phyloP scores from a whole-genome alignment of 1,139 yeast species.

The Pichia sp. region DNA sequence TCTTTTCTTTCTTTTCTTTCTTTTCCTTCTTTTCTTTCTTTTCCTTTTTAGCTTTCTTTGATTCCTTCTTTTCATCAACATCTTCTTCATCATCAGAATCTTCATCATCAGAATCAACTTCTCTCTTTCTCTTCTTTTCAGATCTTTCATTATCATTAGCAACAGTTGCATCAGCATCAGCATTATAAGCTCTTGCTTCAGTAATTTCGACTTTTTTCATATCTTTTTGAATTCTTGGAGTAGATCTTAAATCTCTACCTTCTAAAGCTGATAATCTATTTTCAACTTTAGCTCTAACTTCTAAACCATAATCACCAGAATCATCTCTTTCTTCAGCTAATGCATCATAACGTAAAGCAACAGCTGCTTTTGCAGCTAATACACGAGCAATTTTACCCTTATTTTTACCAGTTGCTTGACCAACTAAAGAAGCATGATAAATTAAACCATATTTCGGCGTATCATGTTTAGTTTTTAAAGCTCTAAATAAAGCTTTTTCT shows the following conservation, averaged over 20 bases:
- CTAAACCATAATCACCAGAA: slow-evolving; percentile 87
- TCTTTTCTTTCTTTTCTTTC: slow-evolving; percentile 32
- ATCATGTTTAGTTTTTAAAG: slow-evolving; percentile 95
- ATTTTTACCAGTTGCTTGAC: slow-evolving; percentile 95
- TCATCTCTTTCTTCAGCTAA: slow-evolving; percentile 96
- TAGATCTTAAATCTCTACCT: slow-evolving; percentile 86
- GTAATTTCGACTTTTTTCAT: slow-evolving; percentile 77
- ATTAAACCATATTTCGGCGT: slow-evolving; percentile 98
- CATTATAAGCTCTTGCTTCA: slow-evolving; percentile 84
- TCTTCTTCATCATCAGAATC: slow-evolving; percentile 32
- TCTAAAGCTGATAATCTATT: slow-evolving; percentile 90
- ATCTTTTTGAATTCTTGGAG: slow-evolving; percentile 68
- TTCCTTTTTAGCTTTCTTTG: slow-evolving; percentile 38
- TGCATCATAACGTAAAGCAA: slow-evolving; percentile 93
- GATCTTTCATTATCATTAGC: slow-evolving; percentile 36
- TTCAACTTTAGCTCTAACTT: slow-evolving; percentile 90
- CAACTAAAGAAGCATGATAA: slow-evolving; percentile 95
- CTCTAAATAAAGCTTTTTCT: slow-evolving; percentile 97
- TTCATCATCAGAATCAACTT: slow-evolving; percentile 43
- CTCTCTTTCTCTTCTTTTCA: slow-evolving; percentile 39
- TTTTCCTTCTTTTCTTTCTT: slow-evolving; percentile 33
- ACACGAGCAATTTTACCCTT: slow-evolving; percentile 99
- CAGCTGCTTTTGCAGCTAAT: slow-evolving; percentile 97
- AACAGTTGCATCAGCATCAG: slow-evolving; percentile 74
- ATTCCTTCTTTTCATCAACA: slow-evolving; percentile 38